Conservation (phyloP, 306 rosid genomes). For the Albizia julibrissin region DNA sequence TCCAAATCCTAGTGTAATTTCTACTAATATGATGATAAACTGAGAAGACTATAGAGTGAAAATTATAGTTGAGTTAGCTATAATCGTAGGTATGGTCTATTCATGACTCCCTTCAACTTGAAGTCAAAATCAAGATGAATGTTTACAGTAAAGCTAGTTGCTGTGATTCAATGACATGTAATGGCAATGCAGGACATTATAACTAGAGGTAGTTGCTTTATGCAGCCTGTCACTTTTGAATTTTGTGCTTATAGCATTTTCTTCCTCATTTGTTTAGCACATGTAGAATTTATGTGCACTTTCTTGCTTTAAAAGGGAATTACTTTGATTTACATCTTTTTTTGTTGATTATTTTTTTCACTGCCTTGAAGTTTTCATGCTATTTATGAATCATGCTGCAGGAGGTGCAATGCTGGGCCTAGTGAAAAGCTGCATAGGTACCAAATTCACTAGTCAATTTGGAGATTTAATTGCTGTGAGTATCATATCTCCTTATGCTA, state of each 20-base stretch:
- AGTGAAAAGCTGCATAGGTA: constrained; percentile 94
- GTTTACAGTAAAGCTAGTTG: not conserved
- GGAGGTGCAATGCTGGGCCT: constrained; percentile 86
- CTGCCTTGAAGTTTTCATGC: constrained; percentile 1
- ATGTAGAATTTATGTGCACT: not conserved
- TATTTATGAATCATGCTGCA: constrained; percentile 47
- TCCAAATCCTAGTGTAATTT: not conserved
- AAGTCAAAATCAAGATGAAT: not conserved
- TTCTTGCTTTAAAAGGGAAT: not conserved
- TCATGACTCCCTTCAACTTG: not conserved
- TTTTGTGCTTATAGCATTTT: not conserved
- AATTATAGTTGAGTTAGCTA: not conserved
- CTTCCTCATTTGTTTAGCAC: not conserved
- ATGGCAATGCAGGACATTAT: not conserved
- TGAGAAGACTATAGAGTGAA: not conserved
- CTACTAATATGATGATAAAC: not conserved
- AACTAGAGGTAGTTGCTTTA: not conserved
- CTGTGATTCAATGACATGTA: not conserved
- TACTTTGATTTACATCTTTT: not conserved
- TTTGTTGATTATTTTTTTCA: not conserved
- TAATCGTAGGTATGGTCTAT: not conserved
- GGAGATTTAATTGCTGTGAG: constrained; percentile 98
- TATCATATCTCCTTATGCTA: constrained; percentile 16
- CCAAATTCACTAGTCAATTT: constrained; percentile 92
- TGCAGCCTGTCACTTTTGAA: not conserved